Conservation (phyloP, 2,329 filamentous ascomycete species). For the Cladobotryum mycophilum region DNA sequence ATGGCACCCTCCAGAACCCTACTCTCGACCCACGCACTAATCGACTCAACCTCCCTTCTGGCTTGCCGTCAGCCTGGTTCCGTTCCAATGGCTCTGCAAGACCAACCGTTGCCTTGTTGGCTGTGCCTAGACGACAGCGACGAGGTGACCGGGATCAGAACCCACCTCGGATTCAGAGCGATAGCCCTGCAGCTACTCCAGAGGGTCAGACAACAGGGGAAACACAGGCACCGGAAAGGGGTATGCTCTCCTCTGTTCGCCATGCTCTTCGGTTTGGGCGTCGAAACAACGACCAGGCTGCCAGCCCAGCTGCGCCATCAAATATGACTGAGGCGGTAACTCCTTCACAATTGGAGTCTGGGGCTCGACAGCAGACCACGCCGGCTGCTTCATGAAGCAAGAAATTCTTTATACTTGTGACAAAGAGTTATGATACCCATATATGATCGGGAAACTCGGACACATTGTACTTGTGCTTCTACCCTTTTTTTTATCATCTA, state of each 20-base stretch:
- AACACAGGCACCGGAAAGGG: conserved; percentile 9
- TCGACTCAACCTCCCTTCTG: conserved; percentile 43
- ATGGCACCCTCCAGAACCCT: conserved; percentile 10
- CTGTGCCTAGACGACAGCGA: background rate
- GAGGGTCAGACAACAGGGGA: conserved; percentile 2
- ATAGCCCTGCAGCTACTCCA: background rate
- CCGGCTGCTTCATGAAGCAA: background rate
- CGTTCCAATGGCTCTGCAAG: conserved; percentile 14
- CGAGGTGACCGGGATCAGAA: conserved; percentile 1
- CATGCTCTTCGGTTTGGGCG: conserved; percentile 27
- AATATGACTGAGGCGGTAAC: conserved; percentile 26
- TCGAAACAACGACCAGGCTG: conserved; percentile 18
- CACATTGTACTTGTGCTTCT: background rate
- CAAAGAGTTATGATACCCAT: too few relatives aligned
- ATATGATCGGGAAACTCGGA: too few relatives aligned
- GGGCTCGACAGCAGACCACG: conserved; percentile 22
- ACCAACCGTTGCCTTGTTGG: conserved; percentile 1
- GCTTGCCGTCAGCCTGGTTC: conserved; percentile 36
- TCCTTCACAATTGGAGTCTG: conserved; percentile 43
- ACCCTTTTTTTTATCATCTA: background rate
- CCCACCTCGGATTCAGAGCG: conserved; percentile 1
- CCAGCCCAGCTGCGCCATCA: conserved; percentile 11
- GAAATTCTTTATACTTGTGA: too few relatives aligned
- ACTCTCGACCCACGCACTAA: conserved; percentile 32
- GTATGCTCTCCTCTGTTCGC: conserved; percentile 27